Conservation (phyloP, 1,284 basidiomycete species). For the Fomitopsis betulina region DNA sequence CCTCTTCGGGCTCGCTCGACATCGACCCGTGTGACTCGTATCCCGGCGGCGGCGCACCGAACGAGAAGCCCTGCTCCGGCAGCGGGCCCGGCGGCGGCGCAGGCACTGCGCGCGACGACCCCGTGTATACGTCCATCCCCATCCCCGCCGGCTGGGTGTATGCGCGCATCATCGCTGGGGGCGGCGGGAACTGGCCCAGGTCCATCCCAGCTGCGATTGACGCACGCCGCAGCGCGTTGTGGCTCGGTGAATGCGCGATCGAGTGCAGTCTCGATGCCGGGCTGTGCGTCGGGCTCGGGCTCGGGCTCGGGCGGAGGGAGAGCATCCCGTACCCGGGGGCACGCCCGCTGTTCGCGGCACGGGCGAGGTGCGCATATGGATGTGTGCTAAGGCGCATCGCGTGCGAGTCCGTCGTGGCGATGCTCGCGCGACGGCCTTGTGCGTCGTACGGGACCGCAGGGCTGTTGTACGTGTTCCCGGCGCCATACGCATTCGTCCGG, state of each 20-base stretch:
- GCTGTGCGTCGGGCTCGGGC: conserved; percentile 26
- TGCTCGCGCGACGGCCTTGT: conserved; percentile 14
- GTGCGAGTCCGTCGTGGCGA: conserved; percentile 39
- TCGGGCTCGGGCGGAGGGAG: conserved; percentile 18
- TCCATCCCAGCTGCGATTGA: neutral
- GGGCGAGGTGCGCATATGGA: conserved; percentile 56
- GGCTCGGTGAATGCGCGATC: conserved; percentile 1
- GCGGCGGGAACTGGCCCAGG: neutral
- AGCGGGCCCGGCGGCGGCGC: conserved; percentile 65
- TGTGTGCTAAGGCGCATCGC: conserved; percentile 56
- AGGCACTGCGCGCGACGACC: conserved; percentile 43
- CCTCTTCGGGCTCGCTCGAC: conserved; percentile 6
- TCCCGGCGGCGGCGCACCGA: conserved; percentile 45
- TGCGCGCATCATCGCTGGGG: neutral
- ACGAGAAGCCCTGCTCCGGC: conserved; percentile 64
- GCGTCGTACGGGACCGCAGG: conserved; percentile 13
- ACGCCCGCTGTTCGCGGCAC: conserved; percentile 14
- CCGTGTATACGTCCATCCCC: conserved; percentile 35
- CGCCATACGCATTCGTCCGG: conserved; percentile 32
- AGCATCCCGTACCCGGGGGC: neutral
- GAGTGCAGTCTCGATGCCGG: conserved; percentile 8
- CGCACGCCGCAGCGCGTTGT: neutral
- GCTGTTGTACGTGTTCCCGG: conserved; percentile 2
- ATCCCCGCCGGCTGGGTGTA: neutral
- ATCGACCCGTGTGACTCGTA: conserved; percentile 1